These are phyloP conservation scores for Harringtonia aguacate DNA, from an alignment of 2,329 filamentous ascomycete genomes.

Conservation along the genomic window DNA sequence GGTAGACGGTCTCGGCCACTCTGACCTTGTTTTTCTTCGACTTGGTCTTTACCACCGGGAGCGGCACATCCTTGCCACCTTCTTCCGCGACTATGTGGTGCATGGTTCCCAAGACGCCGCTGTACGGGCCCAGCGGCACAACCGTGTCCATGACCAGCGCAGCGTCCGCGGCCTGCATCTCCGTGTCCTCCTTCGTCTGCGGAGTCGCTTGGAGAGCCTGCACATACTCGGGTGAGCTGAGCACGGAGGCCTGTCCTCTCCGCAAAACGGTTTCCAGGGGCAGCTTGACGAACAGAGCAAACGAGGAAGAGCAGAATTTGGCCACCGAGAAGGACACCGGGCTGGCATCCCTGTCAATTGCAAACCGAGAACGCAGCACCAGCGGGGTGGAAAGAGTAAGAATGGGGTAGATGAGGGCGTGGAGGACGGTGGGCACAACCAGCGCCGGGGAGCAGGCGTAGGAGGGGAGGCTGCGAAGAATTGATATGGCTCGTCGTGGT, in stretches of 20 bases:
- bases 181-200: slow-evolving; percentile 15
- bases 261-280: slow-evolving; percentile 88
- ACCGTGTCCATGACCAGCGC: slow-evolving; percentile 61
- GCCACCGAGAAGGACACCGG: slow-evolving; percentile 73
- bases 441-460: slow-evolving; percentile 62
- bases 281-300: slow-evolving; percentile 76
- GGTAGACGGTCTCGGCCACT: slow-evolving; percentile 31
- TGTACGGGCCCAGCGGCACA: slow-evolving; percentile 69
- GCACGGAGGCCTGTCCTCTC: slow-evolving; percentile 70
- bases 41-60: slow-evolving; percentile 19
- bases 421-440: slow-evolving; percentile 73
- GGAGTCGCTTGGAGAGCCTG: slow-evolving; percentile 30
- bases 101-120: slow-evolving; percentile 85
- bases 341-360: slow-evolving; percentile 71
- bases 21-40: slow-evolving; percentile 21
- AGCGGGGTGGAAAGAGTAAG: slow-evolving; percentile 76
- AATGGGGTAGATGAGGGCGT: slow-evolving; percentile 74
- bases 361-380: slow-evolving; percentile 72
- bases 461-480: slow-evolving; percentile 68
- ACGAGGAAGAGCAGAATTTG: slow-evolving; percentile 69
- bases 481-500: slow-evolving; percentile 67
- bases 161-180: slow-evolving; percentile 4
- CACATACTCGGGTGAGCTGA: slow-evolving; percentile 43
- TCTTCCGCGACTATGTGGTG: slow-evolving; percentile 79
- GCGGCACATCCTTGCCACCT: slow-evolving; percentile 31